Evolutionary conservation across 345 rosid genomes (phyloP), one percentile per base, ranked within the genome.

Genomic region (Bruguiera parviflora): DNA sequence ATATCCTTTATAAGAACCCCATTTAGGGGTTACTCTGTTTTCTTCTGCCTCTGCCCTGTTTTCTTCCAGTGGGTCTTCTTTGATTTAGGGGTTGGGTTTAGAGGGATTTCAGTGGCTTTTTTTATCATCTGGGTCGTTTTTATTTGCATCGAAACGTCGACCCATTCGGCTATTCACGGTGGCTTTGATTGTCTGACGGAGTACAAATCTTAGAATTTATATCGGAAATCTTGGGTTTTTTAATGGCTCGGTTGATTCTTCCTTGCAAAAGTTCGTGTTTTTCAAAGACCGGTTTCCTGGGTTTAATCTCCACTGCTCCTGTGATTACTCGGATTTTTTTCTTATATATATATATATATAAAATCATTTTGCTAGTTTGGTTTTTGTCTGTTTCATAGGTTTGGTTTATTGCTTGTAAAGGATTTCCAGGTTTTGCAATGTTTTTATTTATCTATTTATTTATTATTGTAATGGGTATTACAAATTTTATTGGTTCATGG

Each of bases 171-270:
- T 43, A 28, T 53, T 43, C 7, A 5, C 13, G 28, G 28, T 55
- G 53, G 11, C 53, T 65, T 20, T 55, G 28, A n/a, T 60, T 31
- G 20, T 46, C 55, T 39, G n/a, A 39, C 35, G 70, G n/a, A 49
- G 3, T 13, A 13, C 65, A 69, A 58, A 59, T 64, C 57, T 53
- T 61, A 39, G 25, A 24, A 67, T 47, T 58, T 32, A 51, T 67
- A 32, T 53, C 24, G 66, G 77, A 27, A 66, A 5, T 29, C 27
- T 64, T 57, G 43, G 46, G 13, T 64, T 72, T 76, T 28, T 13
- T 56, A 64, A 93, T 93, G 98, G 89, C 97, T 81, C 84, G 94
- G 61, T 83, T 91, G 89, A 84, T 93, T 75, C 81, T 86, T 69
- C 94, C 96, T 8, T 81, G 86, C 84, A 86, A 86, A 84, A 86